Base-by-base conservation (phyloP, 148 eudicot species). In the Silene conica region DNA sequence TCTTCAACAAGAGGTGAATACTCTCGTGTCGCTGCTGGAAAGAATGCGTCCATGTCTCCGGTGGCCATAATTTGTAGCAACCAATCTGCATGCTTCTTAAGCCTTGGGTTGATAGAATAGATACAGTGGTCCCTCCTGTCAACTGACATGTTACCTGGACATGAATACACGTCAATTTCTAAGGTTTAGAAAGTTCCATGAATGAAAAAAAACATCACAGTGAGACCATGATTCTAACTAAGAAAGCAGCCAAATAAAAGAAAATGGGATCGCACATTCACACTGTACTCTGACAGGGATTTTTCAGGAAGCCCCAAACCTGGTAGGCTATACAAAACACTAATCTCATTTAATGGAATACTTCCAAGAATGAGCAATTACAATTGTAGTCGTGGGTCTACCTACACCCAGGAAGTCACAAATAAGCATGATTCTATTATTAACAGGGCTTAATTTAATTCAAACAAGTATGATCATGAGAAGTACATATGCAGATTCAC, bases 1-100 rank as follows among this genome's bases (percentile, higher is more conserved):
- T 94, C 98, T 84, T 94, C 97, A 74, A 92, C 97, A 63, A 94
- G 77, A n/a, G 98, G 98, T 70, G 98, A 93, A 82, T 92, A 92
- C 73, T 94, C 98, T 28, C 98, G 90, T 0, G 97, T 92, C 18
- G 97, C 97, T 5, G 97, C 98, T 21, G 98, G 98, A 62, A 94
- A 92, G 73, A 94, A 91, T 60, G 97, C 96, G 73, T 94, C 97
- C 82, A 94, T 81, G 80, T 92, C 96, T 67, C 98, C 98, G 0
- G 97, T 91, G 67, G 97, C 97, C 67, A 94, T 94, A 63, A 94
- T 94, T 78, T 94, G 96, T 54, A 94, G 82, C 38, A 94, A 88
- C 98, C 98, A 94, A 68, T 92, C 92, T 22, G 97, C 90, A 60
- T 89, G 90, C 76, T 91, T 88, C 90, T 94, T 89, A 78, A 94